A percentile compares a stretch with the other conserved stretches of the same genome.
These are phyloP conservation scores for Lolium multiflorum DNA, from an alignment of 176 grass and related monocot genomes.

Conservation along the genomic window DNA sequence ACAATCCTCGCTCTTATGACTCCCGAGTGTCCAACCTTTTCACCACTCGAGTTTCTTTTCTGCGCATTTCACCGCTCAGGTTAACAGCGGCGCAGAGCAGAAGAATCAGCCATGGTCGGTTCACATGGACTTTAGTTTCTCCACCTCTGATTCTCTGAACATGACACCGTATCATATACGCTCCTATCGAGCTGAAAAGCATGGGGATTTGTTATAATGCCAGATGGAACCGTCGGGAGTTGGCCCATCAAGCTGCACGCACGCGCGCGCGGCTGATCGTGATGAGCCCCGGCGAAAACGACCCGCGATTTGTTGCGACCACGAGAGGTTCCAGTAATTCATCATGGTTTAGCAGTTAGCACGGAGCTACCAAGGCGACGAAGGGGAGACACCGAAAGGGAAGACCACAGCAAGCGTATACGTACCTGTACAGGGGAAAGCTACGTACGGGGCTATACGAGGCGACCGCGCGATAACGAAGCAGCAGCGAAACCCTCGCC, in stretches of 20 bases:
- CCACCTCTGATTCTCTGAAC: neutral
- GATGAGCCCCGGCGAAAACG: conserved; percentile 30
- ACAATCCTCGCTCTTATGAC: too few species aligned
- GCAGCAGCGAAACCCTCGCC: neutral
- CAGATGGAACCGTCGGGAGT: neutral
- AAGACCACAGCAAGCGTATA: neutral
- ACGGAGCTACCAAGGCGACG: neutral
- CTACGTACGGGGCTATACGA: too few species aligned
- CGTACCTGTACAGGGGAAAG: too few species aligned
- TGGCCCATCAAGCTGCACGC: neutral
- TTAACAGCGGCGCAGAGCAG: too few species aligned
- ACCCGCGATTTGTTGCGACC: neutral
- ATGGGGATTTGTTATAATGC: neutral
- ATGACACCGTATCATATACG: neutral
- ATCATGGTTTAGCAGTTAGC: neutral
- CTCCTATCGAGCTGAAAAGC: neutral
- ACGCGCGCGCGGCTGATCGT: neutral
- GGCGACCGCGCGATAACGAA: conserved; percentile 5
- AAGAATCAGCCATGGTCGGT: too few species aligned
- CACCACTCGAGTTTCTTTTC: neutral
- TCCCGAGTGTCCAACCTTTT: neutral
- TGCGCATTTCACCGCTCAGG: neutral
- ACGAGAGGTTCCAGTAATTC: neutral
- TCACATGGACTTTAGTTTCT: too few species aligned
- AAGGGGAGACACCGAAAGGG: too few species aligned